phyloP scores from a whole-genome alignment of 2,329 filamentous ascomycete genomes.

The Nigrospora oryzae region DNA sequence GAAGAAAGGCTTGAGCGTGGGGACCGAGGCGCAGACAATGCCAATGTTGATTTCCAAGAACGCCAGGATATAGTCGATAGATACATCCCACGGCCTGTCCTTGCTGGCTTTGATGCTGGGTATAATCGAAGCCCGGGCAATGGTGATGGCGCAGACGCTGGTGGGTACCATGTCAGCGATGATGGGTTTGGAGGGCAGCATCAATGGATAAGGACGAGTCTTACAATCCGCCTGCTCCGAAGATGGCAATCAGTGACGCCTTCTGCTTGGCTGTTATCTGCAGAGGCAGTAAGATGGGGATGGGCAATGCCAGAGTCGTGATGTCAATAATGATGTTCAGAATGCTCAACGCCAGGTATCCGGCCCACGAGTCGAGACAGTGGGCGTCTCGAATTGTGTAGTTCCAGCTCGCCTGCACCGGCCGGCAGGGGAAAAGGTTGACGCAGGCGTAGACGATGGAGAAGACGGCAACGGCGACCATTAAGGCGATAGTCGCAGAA shows the following conservation, averaged over 20 bases:
- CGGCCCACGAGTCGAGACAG: not conserved
- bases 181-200: not conserved
- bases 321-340: constrained; percentile 1
- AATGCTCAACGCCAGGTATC: constrained; percentile 1
- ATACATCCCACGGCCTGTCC: constrained; percentile 3
- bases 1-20: constrained; percentile 12
- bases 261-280: constrained; percentile 1
- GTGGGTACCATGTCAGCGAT: not conserved
- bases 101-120: not conserved
- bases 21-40: constrained; percentile 5
- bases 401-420: constrained; percentile 1
- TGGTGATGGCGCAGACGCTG: constrained; percentile 1
- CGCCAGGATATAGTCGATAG: constrained; percentile 1
- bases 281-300: constrained; percentile 1
- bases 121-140: not conserved
- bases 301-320: not conserved
- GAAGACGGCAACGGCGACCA: constrained; percentile 1
- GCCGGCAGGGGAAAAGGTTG: constrained; percentile 1
- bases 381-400: not conserved
- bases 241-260: not conserved
- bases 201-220: not conserved
- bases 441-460: constrained; percentile 1
- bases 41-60: constrained; percentile 3
- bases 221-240: not conserved
- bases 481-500: not conserved